Conservation (phyloP, 2,329 filamentous ascomycete genomes). For the Curvularia sp. region DNA sequence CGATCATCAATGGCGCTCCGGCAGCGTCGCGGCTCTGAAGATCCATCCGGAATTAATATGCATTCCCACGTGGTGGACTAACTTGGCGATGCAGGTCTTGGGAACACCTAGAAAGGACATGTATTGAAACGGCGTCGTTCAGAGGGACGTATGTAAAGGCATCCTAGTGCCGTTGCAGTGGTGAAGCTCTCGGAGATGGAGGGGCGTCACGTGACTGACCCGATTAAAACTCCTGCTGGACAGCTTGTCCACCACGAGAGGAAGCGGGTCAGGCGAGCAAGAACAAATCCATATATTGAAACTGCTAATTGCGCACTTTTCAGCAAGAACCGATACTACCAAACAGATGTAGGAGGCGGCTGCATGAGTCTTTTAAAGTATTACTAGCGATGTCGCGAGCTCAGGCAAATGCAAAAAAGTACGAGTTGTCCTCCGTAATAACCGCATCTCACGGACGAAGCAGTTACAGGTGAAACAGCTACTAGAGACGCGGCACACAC, state of each 20-base stretch:
- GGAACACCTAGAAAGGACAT: background rate
- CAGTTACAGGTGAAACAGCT: too few species aligned
- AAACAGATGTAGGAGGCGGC: background rate
- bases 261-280: background rate
- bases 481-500: too few species aligned
- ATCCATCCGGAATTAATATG: constrained; percentile 29
- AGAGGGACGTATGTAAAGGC: constrained; percentile 9
- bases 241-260: background rate
- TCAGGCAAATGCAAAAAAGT: too few species aligned
- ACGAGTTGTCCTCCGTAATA: too few species aligned
- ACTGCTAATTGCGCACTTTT: background rate
- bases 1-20: constrained; percentile 32
- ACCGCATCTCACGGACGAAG: too few species aligned
- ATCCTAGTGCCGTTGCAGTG: background rate
- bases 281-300: background rate
- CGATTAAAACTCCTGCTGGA: background rate
- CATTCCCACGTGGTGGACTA: constrained; percentile 23
- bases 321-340: too few species aligned
- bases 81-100: background rate
- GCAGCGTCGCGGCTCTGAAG: constrained; percentile 30
- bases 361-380: background rate
- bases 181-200: background rate
- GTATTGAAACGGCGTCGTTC: background rate
- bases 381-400: too few species aligned
- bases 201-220: background rate